Percentiles rank a stretch among this genome's conserved stretches.
Evolutionary conservation across 768 basidiomycete species (phyloP).

Genomic region (Pleurotus djamor): DNA sequence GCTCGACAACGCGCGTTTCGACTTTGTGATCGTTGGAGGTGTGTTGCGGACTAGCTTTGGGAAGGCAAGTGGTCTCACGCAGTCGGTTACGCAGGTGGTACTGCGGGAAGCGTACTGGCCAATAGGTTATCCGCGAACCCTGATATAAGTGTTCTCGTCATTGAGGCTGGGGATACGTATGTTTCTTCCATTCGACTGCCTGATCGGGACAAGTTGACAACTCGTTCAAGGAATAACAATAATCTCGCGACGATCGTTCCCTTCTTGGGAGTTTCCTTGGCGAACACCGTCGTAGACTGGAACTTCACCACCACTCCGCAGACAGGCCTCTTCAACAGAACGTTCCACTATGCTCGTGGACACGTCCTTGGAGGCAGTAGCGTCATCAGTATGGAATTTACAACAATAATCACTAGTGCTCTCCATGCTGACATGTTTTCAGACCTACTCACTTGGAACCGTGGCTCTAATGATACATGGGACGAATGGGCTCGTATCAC

Average conservation of each 20-base stretch:
- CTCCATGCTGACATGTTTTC: neutral
- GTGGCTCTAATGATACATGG: conserved; percentile 21
- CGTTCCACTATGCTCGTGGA: conserved; percentile 14
- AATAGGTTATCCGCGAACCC: conserved; percentile 4
- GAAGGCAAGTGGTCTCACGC: neutral
- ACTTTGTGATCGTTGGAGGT: conserved; percentile 10
- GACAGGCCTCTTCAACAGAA: conserved; percentile 10
- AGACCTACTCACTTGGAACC: conserved; percentile 20
- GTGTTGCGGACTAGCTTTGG: neutral
- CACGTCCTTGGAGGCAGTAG: conserved; percentile 15
- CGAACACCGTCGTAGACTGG: conserved; percentile 17
- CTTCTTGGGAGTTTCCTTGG: conserved; percentile 1
- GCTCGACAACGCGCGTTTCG: conserved; percentile 8
- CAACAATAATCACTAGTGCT: no score
- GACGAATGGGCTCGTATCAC: conserved; percentile 18
- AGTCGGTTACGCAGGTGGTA: neutral
- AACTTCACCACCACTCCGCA: conserved; percentile 22
- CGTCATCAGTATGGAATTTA: conserved; percentile 16
- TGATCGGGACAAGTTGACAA: neutral
- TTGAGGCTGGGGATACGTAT: conserved; percentile 6
- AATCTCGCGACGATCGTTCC: conserved; percentile 1
- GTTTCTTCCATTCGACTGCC: neutral
- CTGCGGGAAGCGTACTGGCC: conserved; percentile 4
- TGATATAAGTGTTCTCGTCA: neutral
- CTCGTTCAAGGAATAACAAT: neutral